Evolutionary conservation across 1,139 yeast species (phyloP), one percentile per base, ranked within the genome.

Genomic region (Taphrina wiesneri): DNA sequence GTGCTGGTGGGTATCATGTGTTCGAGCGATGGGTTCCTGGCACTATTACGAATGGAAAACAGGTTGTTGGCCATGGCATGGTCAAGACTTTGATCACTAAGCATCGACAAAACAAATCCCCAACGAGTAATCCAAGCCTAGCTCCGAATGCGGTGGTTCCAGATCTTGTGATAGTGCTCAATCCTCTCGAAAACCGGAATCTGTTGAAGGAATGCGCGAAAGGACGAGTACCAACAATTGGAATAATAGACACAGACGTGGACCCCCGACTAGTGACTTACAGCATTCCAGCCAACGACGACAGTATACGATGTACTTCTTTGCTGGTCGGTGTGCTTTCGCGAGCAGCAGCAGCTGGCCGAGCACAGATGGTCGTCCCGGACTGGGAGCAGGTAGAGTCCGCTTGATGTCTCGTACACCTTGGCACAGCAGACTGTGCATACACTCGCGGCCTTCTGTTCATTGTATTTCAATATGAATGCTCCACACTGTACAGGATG

Each of bases 201-300:
- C 88, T 95, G 67, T 79, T 93, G 67, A 81, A 82, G 64, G 99
- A 93, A 77, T 95, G 98, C 71, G 83, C 86, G 70, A 86, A 86
- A 73, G 82, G 86, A 69, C 84, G 96, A 75, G 85, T 93, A 30
- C 99, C 99, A 68, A 92, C 98, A 0, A 86, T 93, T 72, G 99
- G 97, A 45, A 83, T 93, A 68, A 86, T 95, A 70, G 99, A 93
- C 77, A 90, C 99, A 30, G 93, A 93, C 76, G 86, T 88, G 77
- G 97, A 93, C 75, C 96, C 98, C 21, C 84, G 90, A 7, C 78
- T 88, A 71, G 88, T 93, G 67, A 90, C 97, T 1, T 93, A 93
- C 76, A 96, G 98, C 61, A 89, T 93, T 71, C 98, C 99, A 28
- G 96, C 96, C 70, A 93, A 93, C 74, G 98, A 93, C 76, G 98